Conservation (phyloP, 2,329 filamentous ascomycete species). For the Ilyonectria mors-panacis region DNA sequence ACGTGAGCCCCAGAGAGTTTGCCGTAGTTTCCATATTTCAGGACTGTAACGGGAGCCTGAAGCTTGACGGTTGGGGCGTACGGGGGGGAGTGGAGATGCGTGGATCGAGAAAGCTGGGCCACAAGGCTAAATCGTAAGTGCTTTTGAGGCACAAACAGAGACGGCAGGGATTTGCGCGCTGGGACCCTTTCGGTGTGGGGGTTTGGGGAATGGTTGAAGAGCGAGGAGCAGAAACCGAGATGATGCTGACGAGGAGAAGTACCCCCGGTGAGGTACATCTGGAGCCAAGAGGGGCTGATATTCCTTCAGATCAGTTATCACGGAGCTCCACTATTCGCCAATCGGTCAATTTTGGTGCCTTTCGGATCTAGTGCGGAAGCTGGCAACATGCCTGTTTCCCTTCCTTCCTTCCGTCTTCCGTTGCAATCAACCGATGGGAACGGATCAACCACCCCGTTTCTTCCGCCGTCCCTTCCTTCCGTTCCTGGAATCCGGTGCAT, state of each 20-base stretch:
- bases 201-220: neutral
- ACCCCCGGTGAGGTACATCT: neutral
- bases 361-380: slow-evolving; percentile 21
- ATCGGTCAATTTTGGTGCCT: slow-evolving; percentile 33
- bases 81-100: slow-evolving; percentile 21
- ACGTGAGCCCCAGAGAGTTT: slow-evolving; percentile 45
- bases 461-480: slow-evolving; percentile 10
- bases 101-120: slow-evolving; percentile 5
- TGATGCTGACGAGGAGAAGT: slow-evolving; percentile 1
- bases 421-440: slow-evolving; percentile 6
- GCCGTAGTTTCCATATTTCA: slow-evolving; percentile 41
- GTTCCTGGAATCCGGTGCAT: neutral
- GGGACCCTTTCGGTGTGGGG: slow-evolving; percentile 1
- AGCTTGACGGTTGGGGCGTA: slow-evolving; percentile 30
- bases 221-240: neutral
- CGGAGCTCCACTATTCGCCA: slow-evolving; percentile 33
- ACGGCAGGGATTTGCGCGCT: slow-evolving; percentile 11
- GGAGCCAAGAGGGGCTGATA: neutral
- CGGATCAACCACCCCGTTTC: slow-evolving; percentile 21
- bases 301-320: slow-evolving; percentile 11
- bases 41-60: slow-evolving; percentile 14
- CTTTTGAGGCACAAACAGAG: neutral
- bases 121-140: slow-evolving; percentile 9
- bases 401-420: slow-evolving; percentile 36
- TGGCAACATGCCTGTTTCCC: slow-evolving; percentile 31